phyloP scores from a whole-genome alignment of 306 rosid genomes.

The Sophora flavescens region DNA sequence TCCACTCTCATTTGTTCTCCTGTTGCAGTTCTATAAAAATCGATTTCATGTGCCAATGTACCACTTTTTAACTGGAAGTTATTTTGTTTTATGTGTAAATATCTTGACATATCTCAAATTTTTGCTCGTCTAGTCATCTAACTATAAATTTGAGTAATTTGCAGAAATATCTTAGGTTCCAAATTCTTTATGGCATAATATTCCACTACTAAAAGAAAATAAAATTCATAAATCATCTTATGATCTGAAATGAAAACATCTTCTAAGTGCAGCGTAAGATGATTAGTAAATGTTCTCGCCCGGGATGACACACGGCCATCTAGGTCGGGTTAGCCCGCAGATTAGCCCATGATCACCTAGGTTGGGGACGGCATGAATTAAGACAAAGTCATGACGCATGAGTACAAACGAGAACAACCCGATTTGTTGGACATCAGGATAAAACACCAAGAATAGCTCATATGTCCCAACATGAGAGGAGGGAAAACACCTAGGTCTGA shows the following conservation, averaged over 20 bases:
- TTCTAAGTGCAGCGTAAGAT: too few species aligned
- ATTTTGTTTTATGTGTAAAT: neutral
- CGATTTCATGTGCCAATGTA: neutral
- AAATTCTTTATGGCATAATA: neutral
- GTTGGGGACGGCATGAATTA: too few species aligned
- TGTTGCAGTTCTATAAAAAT: neutral
- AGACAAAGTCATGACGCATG: too few species aligned
- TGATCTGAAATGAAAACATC: neutral
- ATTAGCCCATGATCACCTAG: too few species aligned
- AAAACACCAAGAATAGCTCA: too few species aligned
- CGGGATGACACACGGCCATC: too few species aligned
- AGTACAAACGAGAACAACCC: too few species aligned
- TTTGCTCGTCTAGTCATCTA: neutral
- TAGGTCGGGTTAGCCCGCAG: too few species aligned
- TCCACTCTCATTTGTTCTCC: neutral
- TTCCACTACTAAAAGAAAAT: neutral
- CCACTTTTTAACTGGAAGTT: neutral
- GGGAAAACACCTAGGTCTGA: too few species aligned
- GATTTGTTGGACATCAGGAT: too few species aligned
- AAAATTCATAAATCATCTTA: neutral
- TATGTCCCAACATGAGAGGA: too few species aligned
- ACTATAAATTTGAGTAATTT: neutral
- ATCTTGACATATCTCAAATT: neutral
- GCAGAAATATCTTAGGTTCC: neutral
- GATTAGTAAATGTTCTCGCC: too few species aligned